phyloP scores from a whole-genome alignment of 768 basidiomycete species.

The Xanthoconium purpureum region DNA sequence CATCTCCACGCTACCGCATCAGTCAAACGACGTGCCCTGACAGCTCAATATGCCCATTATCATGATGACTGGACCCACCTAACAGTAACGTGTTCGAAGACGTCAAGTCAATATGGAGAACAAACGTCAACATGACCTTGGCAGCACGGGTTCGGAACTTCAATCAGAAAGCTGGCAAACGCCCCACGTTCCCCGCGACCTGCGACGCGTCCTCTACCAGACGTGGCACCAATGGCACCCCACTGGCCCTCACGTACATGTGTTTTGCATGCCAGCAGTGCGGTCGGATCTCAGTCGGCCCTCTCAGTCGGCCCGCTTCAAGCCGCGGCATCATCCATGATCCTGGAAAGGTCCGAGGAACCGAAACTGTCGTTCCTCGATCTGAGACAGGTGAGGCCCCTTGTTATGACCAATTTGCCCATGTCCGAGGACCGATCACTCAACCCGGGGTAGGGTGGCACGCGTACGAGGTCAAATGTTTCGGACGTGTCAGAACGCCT shows the following conservation, averaged over 20 bases:
- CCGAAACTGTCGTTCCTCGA: not conserved
- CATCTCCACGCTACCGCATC: not conserved
- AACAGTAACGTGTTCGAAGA: not conserved
- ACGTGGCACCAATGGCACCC: too few species aligned
- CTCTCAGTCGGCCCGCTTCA: too few species aligned
- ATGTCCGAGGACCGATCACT: too few species aligned
- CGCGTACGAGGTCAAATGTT: not conserved
- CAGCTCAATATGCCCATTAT: not conserved
- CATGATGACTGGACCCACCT: not conserved
- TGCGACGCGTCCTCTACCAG: not conserved
- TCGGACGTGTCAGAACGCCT: not conserved
- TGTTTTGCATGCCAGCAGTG: not conserved
- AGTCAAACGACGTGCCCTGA: not conserved
- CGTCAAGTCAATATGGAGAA: not conserved
- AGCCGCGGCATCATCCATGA: too few species aligned
- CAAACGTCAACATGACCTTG: not conserved
- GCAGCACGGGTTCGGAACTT: not conserved
- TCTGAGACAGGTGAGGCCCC: not conserved
- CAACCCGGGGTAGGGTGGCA: too few species aligned
- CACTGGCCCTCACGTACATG: not conserved
- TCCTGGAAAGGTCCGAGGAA: not conserved
- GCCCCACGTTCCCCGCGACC: not conserved
- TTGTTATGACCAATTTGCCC: too few species aligned
- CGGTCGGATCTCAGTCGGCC: not conserved
- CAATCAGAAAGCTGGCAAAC: not conserved